A percentile compares a stretch with the other conserved stretches of the same genome.
Evolutionary conservation across 164 flowering plant genomes (phyloP).

Genomic region (Piper betle): DNA sequence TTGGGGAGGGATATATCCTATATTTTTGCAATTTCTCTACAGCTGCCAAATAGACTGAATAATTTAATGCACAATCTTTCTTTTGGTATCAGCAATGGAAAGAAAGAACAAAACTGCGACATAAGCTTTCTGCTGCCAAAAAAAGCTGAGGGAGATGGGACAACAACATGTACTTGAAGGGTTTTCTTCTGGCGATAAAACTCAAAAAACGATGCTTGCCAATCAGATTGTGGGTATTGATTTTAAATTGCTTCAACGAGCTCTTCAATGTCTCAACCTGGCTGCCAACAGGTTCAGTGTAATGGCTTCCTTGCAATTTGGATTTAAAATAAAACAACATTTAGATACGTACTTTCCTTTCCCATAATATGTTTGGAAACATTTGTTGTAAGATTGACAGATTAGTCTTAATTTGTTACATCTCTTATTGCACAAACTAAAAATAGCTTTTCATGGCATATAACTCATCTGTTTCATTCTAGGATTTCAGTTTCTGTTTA

Average conservation of each 20-base stretch:
- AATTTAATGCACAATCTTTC: neutral
- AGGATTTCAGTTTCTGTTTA: neutral
- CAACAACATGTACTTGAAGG: constrained; percentile 84
- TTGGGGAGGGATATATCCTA: neutral
- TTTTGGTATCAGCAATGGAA: constrained; percentile 67
- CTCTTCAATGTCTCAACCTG: constrained; percentile 32
- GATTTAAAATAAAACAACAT: no score
- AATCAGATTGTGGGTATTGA: constrained; percentile 58
- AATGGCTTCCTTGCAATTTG: neutral
- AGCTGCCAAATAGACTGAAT: neutral
- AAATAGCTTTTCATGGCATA: no score
- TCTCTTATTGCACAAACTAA: no score
- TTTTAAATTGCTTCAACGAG: constrained; percentile 55
- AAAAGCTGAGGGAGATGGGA: constrained; percentile 67
- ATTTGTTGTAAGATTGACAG: no score
- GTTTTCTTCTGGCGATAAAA: constrained; percentile 58
- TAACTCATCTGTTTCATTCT: neutral
- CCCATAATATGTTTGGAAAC: no score
- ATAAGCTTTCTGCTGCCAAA: constrained; percentile 60
- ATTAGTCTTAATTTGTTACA: no score
- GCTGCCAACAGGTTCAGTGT: constrained; percentile 36
- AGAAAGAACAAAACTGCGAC: constrained; percentile 58
- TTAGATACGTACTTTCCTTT: no score
- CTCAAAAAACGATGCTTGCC: constrained; percentile 49
- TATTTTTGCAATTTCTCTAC: no score